These are phyloP conservation scores for Bacidia rubella DNA, from an alignment of 495 filamentous ascomycete species.

Conservation along the genomic window DNA sequence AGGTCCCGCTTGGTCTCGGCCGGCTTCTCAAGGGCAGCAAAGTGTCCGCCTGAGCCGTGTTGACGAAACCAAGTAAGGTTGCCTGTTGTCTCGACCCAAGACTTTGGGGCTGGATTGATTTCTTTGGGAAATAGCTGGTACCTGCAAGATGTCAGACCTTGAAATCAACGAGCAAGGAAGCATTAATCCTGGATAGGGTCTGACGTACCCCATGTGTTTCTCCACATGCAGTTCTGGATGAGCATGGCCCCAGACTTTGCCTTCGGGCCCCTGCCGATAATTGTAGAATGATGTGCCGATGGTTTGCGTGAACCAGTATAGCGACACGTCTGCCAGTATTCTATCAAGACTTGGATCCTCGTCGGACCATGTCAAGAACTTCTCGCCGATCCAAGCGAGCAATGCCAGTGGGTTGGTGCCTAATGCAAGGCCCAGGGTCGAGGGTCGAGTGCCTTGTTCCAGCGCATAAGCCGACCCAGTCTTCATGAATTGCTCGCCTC, in stretches of 20 bases:
- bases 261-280: constrained; percentile 31
- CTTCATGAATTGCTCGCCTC: constrained; percentile 22
- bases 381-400: constrained; percentile 58
- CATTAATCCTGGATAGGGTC: too few species aligned
- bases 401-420: constrained; percentile 45
- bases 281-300: constrained; percentile 45
- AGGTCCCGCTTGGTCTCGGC: constrained; percentile 41
- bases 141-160: too few species aligned
- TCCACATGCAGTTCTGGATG: constrained; percentile 27
- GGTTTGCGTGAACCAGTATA: constrained; percentile 55
- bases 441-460: constrained; percentile 45
- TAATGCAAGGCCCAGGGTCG: constrained; percentile 48
- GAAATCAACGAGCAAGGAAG: too few species aligned
- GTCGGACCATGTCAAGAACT: constrained; percentile 52
- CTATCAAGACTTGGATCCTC: constrained; percentile 33
- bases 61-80: constrained; percentile 35
- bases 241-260: constrained; percentile 13
- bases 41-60: constrained; percentile 48
- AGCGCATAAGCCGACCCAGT: constrained; percentile 39
- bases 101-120: constrained; percentile 33
- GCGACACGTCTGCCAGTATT: constrained; percentile 42
- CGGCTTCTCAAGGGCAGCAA: constrained; percentile 47
- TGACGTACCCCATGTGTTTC: constrained; percentile 46
- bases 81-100: constrained; percentile 35
- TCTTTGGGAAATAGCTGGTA: constrained; percentile 37